Evolutionary conservation across 345 rosid species (phyloP), one percentile per base, ranked within the genome.

Genomic region (Syzygium aromaticum): DNA sequence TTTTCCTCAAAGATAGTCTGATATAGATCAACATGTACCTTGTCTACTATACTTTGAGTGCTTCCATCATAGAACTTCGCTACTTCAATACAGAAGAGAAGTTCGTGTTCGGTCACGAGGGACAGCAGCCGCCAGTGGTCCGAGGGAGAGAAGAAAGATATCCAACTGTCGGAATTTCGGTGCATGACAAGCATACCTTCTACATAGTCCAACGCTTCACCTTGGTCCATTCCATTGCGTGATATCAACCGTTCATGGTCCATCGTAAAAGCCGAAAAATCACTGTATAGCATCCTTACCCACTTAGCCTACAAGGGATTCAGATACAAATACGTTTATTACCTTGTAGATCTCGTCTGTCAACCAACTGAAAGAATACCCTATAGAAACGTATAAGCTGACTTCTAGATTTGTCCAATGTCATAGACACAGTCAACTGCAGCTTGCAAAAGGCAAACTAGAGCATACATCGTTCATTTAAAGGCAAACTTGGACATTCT

Each of bases 201-300:
- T 16, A 86, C 21, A 25, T 88, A 85, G 28, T 88, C 85, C 17
- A 77, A 57, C 5, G 51, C 85, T 13, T 78, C 56, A 6, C 30
- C 52, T 16, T 53, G 53, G 15, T 43, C 57, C 84, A 51, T 73
- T 17, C 63, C 86, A 46, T 77, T 56, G 78, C 22, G n/a, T 2
- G 89, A 86, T 46, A 86, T 86, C 87, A 88, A 52, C 38, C 28
- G 87, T 43, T 88, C 89, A 61, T 88, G 89, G 46, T 82, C 89
- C 84, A 11, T 61, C 2, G 86, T 86, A 30, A 85, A 88, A 59
- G 49, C 53, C 1, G 64, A 51, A 30, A 88, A 88, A 57, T 86
- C 86, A 10, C 33, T 82, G 52, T 88, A 88, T 43, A 88, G 13
- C 85, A 88, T n/a, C n/a, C 82, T 33, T 38, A 86, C 67, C 87